phyloP scores from a whole-genome alignment of 1,284 basidiomycete species.

The Boletus semigastroideus region DNA sequence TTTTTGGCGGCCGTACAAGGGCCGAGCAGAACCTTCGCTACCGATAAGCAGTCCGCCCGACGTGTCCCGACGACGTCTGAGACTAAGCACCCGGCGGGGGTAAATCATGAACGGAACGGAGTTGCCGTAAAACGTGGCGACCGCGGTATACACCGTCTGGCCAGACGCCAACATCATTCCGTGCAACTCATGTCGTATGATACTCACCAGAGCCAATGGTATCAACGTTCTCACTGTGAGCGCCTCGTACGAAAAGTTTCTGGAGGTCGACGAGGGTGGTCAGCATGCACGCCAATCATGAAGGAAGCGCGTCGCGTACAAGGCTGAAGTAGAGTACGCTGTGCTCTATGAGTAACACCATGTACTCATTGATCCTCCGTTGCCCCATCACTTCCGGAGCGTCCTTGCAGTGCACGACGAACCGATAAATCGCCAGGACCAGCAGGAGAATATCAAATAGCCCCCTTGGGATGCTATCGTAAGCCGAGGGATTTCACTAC shows the following conservation, averaged over 20 bases:
- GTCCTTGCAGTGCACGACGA: conserved; percentile 4
- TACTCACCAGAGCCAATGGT: too few relatives aligned
- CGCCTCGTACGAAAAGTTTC: too few relatives aligned
- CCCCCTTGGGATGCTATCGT: conserved; percentile 1
- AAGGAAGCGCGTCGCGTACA: too few relatives aligned
- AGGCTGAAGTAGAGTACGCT: conserved; percentile 15
- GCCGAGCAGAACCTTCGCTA: neutral
- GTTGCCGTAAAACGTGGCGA: too few relatives aligned
- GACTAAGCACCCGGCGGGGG: neutral
- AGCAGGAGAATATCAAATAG: conserved; percentile 10
- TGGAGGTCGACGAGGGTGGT: too few relatives aligned
- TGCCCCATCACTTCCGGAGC: conserved; percentile 1
- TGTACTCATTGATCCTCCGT: conserved; percentile 9
- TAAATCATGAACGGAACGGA: too few relatives aligned
- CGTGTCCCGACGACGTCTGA: neutral
- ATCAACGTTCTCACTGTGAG: too few relatives aligned
- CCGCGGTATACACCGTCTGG: too few relatives aligned
- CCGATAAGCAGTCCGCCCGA: neutral
- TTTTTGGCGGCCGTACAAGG: neutral
- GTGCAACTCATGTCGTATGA: too few relatives aligned
- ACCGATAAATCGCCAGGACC: conserved; percentile 7
- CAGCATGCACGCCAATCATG: too few relatives aligned
- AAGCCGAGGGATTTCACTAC: neutral
- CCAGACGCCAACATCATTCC: too few relatives aligned
- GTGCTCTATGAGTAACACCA: conserved; percentile 8